A percentile compares a stretch with the other conserved stretches of the same genome.
These are phyloP conservation scores for Senna siamea DNA, from an alignment of 306 rosid species.

Conservation along the genomic window DNA sequence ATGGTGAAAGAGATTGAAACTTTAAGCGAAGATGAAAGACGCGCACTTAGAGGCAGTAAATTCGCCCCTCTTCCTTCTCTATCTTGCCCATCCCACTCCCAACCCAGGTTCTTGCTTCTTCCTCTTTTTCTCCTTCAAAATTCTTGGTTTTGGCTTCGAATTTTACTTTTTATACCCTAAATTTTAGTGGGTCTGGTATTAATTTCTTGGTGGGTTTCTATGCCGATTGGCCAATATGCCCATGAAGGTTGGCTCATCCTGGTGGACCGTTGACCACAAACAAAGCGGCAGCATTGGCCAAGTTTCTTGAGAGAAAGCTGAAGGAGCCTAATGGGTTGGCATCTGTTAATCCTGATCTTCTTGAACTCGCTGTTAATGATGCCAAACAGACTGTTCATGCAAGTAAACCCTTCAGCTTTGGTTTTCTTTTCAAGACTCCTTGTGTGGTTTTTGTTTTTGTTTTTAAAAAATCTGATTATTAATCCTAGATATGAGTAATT, in stretches of 20 bases:
- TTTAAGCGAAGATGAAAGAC: slow-evolving; percentile 80
- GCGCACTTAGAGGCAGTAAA: slow-evolving; percentile 87
- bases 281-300: slow-evolving; percentile 90
- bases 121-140: neutral
- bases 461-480: neutral
- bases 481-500: slow-evolving; percentile 1
- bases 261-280: slow-evolving; percentile 92
- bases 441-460: neutral
- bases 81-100: slow-evolving; percentile 50
- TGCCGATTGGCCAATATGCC: too few species aligned
- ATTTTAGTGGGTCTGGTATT: slow-evolving; percentile 31
- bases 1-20: slow-evolving; percentile 63
- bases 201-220: neutral
- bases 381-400: slow-evolving; percentile 70
- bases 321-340: slow-evolving; percentile 75
- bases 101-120: slow-evolving; percentile 60
- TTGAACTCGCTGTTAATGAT: slow-evolving; percentile 70
- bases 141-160: slow-evolving; percentile 25
- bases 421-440: neutral
- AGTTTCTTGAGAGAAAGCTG: slow-evolving; percentile 79
- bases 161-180: slow-evolving; percentile 2
- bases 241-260: slow-evolving; percentile 83
- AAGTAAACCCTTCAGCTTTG: slow-evolving; percentile 45
- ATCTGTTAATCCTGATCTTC: slow-evolving; percentile 67
- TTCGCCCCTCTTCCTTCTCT: slow-evolving; percentile 84